These are phyloP conservation scores for Cubamyces sp. DNA, from an alignment of 768 basidiomycete species.

Conservation along the genomic window DNA sequence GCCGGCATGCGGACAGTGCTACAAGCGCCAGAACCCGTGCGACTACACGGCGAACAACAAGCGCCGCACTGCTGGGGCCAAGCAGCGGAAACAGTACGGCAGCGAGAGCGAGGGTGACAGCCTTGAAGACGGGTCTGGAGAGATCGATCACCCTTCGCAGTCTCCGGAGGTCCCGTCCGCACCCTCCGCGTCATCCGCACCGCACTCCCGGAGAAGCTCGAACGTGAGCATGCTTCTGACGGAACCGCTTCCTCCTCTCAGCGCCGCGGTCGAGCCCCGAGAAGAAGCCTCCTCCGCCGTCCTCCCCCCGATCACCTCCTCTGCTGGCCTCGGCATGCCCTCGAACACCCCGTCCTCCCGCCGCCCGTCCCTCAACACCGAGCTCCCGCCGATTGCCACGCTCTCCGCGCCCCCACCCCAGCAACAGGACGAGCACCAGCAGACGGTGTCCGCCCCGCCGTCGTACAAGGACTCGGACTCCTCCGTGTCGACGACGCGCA, in stretches of 20 bases:
- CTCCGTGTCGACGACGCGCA: constrained; percentile 57
- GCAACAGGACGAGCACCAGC: constrained; percentile 55
- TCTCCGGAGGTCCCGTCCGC: constrained; percentile 49
- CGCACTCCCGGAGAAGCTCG: constrained; percentile 33
- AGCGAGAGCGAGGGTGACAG: constrained; percentile 43
- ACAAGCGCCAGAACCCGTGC: constrained; percentile 76
- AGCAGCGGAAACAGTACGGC: constrained; percentile 54
- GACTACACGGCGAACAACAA: constrained; percentile 81
- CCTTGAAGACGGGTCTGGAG: constrained; percentile 55
- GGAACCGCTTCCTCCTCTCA: constrained; percentile 31
- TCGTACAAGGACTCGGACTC: constrained; percentile 11
- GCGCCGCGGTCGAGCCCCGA: constrained; percentile 27
- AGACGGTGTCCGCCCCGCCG: constrained; percentile 33
- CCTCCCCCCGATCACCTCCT: constrained; percentile 26
- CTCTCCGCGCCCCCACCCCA: constrained; percentile 45
- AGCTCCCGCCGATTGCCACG: constrained; percentile 71
- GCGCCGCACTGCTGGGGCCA: constrained; percentile 61
- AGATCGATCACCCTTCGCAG: constrained; percentile 50
- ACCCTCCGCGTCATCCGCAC: constrained; percentile 23
- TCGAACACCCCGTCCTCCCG: constrained; percentile 1
- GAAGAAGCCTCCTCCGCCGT: constrained; percentile 24
- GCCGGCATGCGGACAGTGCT: constrained; percentile 81
- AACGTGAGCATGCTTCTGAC: constrained; percentile 33
- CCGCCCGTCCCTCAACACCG: constrained; percentile 24
- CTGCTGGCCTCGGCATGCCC: constrained; percentile 5